Evolutionary conservation across 1,139 yeast species (phyloP).

Genomic region (Kluyveromyces sp.): DNA sequence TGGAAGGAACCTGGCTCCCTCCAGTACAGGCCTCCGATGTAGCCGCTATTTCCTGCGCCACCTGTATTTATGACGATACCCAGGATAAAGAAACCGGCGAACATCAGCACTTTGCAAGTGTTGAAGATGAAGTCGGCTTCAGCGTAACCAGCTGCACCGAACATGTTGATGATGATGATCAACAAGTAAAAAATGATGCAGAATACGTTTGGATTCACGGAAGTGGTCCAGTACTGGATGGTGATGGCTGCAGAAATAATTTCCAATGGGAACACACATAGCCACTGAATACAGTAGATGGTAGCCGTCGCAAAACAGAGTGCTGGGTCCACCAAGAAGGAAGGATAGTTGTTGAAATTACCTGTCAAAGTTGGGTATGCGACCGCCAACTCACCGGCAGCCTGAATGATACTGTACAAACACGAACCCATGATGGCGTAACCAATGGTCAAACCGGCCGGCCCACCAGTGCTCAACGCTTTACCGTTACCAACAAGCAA

Average conservation of each 20-base stretch:
- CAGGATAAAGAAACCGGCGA: slow-evolving; percentile 56
- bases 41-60: slow-evolving; percentile 58
- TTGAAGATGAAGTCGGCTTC: slow-evolving; percentile 65
- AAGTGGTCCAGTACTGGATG: slow-evolving; percentile 41
- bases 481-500: slow-evolving; percentile 68
- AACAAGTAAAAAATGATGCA: slow-evolving; percentile 57
- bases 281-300: slow-evolving; percentile 79
- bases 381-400: slow-evolving; percentile 82
- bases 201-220: slow-evolving; percentile 59
- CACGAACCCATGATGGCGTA: slow-evolving; percentile 61
- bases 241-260: slow-evolving; percentile 72
- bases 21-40: slow-evolving; percentile 60
- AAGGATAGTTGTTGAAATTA: slow-evolving; percentile 65
- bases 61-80: slow-evolving; percentile 60
- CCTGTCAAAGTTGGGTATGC: slow-evolving; percentile 69
- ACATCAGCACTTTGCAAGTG: slow-evolving; percentile 51
- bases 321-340: slow-evolving; percentile 60
- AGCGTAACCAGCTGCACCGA: slow-evolving; percentile 71
- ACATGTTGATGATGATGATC: slow-evolving; percentile 50
- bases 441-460: slow-evolving; percentile 67
- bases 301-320: slow-evolving; percentile 78
- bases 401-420: slow-evolving; percentile 70
- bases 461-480: slow-evolving; percentile 67
- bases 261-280: slow-evolving; percentile 68
- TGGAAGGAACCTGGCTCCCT: slow-evolving; percentile 51